phyloP scores from a whole-genome alignment of 1,284 basidiomycete species.

The Melampsora larici-populina region DNA sequence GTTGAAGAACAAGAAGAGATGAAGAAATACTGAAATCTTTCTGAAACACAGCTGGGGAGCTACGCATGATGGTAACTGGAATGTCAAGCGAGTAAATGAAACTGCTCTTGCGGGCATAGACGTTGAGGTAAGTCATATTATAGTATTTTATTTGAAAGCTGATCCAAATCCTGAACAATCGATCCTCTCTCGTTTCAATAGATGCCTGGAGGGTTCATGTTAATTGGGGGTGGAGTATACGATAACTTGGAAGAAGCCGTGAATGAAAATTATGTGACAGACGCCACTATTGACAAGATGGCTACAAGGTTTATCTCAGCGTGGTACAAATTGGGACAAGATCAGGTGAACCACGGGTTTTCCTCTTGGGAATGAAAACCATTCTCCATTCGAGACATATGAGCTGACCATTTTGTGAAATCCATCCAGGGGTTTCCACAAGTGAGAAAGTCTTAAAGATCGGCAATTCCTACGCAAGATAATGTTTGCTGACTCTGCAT shows the following conservation, averaged over 20 bases:
- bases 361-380: too few relatives aligned
- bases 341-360: slow-evolving; percentile 1
- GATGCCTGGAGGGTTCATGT: slow-evolving; percentile 15
- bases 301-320: slow-evolving; percentile 15
- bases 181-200: not conserved
- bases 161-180: not conserved
- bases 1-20: not conserved
- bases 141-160: not conserved
- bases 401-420: too few relatives aligned
- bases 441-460: not conserved
- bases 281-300: slow-evolving; percentile 19
- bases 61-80: slow-evolving; percentile 11
- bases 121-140: slow-evolving; percentile 1
- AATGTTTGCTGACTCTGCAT: too few relatives aligned
- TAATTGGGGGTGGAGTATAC: slow-evolving; percentile 28
- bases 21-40: not conserved
- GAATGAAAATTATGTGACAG: not conserved
- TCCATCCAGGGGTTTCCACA: not conserved
- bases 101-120: slow-evolving; percentile 19
- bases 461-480: too few relatives aligned
- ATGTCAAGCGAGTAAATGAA: slow-evolving; percentile 8
- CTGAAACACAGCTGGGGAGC: slow-evolving; percentile 1
- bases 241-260: slow-evolving; percentile 24
- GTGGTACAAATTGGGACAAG: slow-evolving; percentile 20
- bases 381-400: too few relatives aligned